A percentile compares a stretch with the other conserved stretches of the same genome.
phyloP scores from a whole-genome alignment of 192 early-diverging fungal genomes.

The Thoreauomyces humboldtii region DNA sequence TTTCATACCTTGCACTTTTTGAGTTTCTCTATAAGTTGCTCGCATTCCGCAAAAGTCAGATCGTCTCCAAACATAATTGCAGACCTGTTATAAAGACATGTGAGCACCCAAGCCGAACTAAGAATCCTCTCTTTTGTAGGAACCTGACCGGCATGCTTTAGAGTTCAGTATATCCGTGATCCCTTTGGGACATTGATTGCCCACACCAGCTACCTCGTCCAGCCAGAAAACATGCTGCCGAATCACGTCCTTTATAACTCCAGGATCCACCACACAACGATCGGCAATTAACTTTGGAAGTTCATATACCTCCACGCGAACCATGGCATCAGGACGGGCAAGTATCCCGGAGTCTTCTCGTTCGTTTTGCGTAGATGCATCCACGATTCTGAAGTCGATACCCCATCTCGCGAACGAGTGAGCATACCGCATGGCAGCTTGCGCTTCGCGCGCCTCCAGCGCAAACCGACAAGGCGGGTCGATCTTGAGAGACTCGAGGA shows the following conservation, averaged over 20 bases:
- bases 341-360: neutral
- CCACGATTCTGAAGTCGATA: constrained; percentile 27
- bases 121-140: neutral
- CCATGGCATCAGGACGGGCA: constrained; percentile 4
- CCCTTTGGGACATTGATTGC: constrained; percentile 52
- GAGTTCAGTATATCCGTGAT: constrained; percentile 71
- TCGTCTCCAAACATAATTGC: constrained; percentile 77
- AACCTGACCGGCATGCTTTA: constrained; percentile 63
- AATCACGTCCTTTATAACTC: constrained; percentile 49
- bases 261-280: constrained; percentile 55
- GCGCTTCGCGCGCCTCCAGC: constrained; percentile 39
- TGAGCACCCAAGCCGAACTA: constrained; percentile 5
- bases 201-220: constrained; percentile 29
- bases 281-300: constrained; percentile 60
- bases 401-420: constrained; percentile 48
- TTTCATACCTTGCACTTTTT: constrained; percentile 38
- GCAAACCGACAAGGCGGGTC: constrained; percentile 42
- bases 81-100: constrained; percentile 33
- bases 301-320: constrained; percentile 11
- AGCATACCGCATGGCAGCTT: constrained; percentile 21
- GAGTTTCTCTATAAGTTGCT: constrained; percentile 49
- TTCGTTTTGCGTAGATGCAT: neutral
- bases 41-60: constrained; percentile 48
- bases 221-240: constrained; percentile 46
- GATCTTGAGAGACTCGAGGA: constrained; percentile 42